Base-by-base conservation (phyloP, 1,284 basidiomycete genomes). In the Anthracocystis panici-leucophaei region DNA sequence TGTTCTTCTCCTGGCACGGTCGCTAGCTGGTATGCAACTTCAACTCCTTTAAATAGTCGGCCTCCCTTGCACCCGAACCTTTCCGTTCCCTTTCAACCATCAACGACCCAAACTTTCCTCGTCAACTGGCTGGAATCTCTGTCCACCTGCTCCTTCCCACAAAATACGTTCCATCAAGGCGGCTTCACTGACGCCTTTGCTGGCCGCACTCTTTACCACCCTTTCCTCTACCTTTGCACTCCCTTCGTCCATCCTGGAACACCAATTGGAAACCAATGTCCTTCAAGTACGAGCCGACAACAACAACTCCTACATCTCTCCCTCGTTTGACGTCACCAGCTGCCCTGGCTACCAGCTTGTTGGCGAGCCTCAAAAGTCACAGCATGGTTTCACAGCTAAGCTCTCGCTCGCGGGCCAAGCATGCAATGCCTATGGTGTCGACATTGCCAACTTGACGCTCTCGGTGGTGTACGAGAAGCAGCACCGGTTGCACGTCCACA, bases 361-460 rank as follows among this genome's bases (percentile, higher is more conserved):
- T n/a, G 72, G 78, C 20, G 46, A 60, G 16, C 65, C 64, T 18
- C n/a, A 54, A 6, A 10, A 59, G 6, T 58, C 63, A 7, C 46
- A 57, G 27, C 51, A 57, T 51, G 91, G 91, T 11, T 84, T 92
- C 33, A 88, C 86, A 5, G 91, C 91, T 27, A 84, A 87, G 7
- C 86, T 92, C 12, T 82, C 82, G 29, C 87, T 93, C 7, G 88
- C 88, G 3, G 91, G 91, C 2, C 56, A 85, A 16, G 86, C 89
- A 2, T 93, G 92, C 84, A 88, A 92, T 74, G 91, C 90, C 12
- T 93, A 92, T 78, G 91, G 92, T 16, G 87, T 84, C 12, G 92
- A 93, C 79, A 87, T 92, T 44, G 38, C 84, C 2, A 86, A 90
- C 65, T 88, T 93, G 46, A 90, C 89, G 6, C 87, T 93, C 14